Evolutionary conservation across 305 asterid genomes (phyloP), one percentile per base, ranked within the genome.

Genomic region (Ajuga reptans): DNA sequence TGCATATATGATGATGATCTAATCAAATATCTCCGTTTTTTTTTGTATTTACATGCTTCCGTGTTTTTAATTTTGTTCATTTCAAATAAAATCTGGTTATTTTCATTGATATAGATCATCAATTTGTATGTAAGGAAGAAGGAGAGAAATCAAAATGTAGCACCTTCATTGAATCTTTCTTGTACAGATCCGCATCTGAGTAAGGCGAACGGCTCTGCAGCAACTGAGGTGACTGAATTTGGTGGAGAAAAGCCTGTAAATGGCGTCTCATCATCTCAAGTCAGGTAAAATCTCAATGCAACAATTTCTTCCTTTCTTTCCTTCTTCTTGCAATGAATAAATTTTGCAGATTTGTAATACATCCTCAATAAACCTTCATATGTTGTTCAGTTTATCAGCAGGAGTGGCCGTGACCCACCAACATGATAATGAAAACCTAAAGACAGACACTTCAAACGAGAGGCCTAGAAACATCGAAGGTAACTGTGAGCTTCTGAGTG

Each of bases 401-500:
- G 81, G 69, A 60, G 79, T 53, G 16, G 75, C 69, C 42, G 37
- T 46, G 8, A 75, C 55, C 49, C 18, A 54, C 57, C 78, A 78
- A 50, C 41, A 52, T 2, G 72, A 55, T 0, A 69, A 72, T 36
- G 80, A 56, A 72, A 72, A 62, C 76, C 69, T 16, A 0, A 74
- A 69, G 31, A 58, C 62, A 33, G 62, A 9, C 34, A 49, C 66
- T 3, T 12, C 60, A 50, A 70, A 29, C 12, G 74, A 63, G 66
- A 71, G 72, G 55, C 33, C 53, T 31, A 61, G 46, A 24, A 59
- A 64, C 53, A 29, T 62, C 27, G 86, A 72, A 61, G 85, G 82
- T 3, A 74, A 62, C n/a, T 78, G 83, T 68, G 82, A 58, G 76
- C 72, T 85, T 64, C 49, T 80, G 58, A 82, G 81, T 11, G 96